Conservation (phyloP, 2,329 filamentous ascomycete genomes). For the Arthrobotrys conoides region DNA sequence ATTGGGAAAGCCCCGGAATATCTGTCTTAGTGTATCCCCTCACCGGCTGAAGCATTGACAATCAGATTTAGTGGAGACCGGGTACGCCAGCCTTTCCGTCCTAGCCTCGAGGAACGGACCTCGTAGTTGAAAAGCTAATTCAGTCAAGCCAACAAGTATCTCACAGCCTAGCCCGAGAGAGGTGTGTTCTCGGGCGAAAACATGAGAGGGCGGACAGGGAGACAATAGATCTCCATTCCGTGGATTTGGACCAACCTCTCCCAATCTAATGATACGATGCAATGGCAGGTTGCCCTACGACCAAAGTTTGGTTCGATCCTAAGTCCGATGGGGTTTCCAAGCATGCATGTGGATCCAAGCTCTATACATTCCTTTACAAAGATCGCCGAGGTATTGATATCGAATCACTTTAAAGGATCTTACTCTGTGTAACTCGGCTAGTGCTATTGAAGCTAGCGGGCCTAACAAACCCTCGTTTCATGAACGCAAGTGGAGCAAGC, state of each 20-base stretch:
- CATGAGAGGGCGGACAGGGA: neutral
- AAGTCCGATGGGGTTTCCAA: slow-evolving; percentile 22
- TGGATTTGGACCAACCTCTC: slow-evolving; percentile 13
- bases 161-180: neutral
- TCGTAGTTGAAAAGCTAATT: neutral
- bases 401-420: slow-evolving; percentile 12
- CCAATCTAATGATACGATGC: slow-evolving; percentile 18
- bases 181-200: slow-evolving; percentile 3
- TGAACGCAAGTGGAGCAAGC: neutral
- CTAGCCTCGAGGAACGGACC: neutral
- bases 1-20: neutral
- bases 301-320: slow-evolving; percentile 25
- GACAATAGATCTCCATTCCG: slow-evolving; percentile 1
- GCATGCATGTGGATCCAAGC: slow-evolving; percentile 20
- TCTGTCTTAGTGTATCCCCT: neutral
- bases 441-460: slow-evolving; percentile 10
- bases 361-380: neutral
- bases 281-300: slow-evolving; percentile 18
- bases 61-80: slow-evolving; percentile 5
- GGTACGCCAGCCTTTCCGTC: neutral
- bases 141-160: neutral
- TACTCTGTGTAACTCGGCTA: slow-evolving; percentile 46
- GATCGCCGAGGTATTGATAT: slow-evolving; percentile 37
- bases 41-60: slow-evolving; percentile 11
- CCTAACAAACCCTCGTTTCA: neutral